Evolutionary conservation across 2,329 filamentous ascomycete species (phyloP).

Genomic region (Trichoderma aggressivum): DNA sequence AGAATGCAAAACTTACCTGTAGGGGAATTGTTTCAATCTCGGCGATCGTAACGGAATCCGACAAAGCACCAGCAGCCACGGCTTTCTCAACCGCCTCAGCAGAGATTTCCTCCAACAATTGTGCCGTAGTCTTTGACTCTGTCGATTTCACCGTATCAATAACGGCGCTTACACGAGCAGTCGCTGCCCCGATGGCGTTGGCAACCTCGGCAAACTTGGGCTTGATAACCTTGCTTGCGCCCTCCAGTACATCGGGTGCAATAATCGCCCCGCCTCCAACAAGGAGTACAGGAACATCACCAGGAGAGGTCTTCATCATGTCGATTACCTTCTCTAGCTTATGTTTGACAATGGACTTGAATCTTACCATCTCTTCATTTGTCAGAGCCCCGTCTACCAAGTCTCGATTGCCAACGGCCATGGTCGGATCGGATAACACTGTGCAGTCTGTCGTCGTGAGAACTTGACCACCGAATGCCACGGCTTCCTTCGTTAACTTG

Average conservation of each 20-base stretch:
- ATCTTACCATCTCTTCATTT: background rate
- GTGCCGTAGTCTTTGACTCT: background rate
- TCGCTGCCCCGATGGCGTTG: background rate
- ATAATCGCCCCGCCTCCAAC: background rate
- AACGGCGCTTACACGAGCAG: background rate
- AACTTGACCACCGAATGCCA: background rate
- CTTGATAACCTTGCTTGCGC: background rate
- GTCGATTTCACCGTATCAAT: background rate
- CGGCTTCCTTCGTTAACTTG: background rate
- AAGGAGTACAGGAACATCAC: background rate
- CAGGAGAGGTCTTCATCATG: background rate
- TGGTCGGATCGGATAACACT: background rate
- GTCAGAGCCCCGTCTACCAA: background rate
- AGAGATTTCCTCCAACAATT: background rate
- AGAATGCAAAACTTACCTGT: background rate
- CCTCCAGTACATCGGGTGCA: background rate
- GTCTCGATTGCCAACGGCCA: background rate
- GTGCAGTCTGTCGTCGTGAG: background rate
- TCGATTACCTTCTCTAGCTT: background rate
- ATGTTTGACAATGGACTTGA: background rate
- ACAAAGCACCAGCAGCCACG: background rate
- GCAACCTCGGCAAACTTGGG: background rate
- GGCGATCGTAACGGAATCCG: background rate
- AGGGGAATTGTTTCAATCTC: background rate
- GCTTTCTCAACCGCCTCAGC: background rate